phyloP scores from a whole-genome alignment of 2,329 filamentous ascomycete genomes.

The Alternaria gansuensis region DNA sequence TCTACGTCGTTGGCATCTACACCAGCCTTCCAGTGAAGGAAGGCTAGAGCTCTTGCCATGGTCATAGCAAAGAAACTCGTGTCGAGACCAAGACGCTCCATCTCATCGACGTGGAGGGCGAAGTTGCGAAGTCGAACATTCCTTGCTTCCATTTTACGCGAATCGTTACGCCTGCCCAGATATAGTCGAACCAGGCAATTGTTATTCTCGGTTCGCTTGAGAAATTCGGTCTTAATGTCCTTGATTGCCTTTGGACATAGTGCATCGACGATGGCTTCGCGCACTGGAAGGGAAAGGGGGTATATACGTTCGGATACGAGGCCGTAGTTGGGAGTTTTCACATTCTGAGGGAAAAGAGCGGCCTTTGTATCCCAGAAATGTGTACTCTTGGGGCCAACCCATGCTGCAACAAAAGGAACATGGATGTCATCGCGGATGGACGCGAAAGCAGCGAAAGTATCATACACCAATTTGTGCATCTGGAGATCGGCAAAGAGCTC shows the following conservation, averaged over 20 bases:
- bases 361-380: background rate
- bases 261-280: conserved; percentile 42
- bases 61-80: conserved; percentile 49
- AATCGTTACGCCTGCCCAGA: conserved; percentile 52
- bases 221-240: conserved; percentile 26
- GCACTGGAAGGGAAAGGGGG: conserved; percentile 35
- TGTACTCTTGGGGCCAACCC: background rate
- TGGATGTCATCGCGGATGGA: background rate
- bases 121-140: conserved; percentile 60
- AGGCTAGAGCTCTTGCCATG: conserved; percentile 61
- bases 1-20: conserved; percentile 65
- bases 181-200: conserved; percentile 62
- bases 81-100: conserved; percentile 55
- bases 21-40: conserved; percentile 59
- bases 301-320: conserved; percentile 45
- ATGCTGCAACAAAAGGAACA: background rate
- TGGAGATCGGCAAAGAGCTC: conserved; percentile 7
- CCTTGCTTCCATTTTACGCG: background rate
- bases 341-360: background rate
- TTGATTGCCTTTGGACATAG: conserved; percentile 46
- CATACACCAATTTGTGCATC: background rate
- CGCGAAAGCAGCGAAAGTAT: background rate
- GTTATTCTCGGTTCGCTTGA: conserved; percentile 23
- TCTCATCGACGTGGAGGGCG: conserved; percentile 61
- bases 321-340: background rate